Evolutionary conservation across 495 filamentous ascomycete genomes (phyloP).

Genomic region (Neurospora sp.): DNA sequence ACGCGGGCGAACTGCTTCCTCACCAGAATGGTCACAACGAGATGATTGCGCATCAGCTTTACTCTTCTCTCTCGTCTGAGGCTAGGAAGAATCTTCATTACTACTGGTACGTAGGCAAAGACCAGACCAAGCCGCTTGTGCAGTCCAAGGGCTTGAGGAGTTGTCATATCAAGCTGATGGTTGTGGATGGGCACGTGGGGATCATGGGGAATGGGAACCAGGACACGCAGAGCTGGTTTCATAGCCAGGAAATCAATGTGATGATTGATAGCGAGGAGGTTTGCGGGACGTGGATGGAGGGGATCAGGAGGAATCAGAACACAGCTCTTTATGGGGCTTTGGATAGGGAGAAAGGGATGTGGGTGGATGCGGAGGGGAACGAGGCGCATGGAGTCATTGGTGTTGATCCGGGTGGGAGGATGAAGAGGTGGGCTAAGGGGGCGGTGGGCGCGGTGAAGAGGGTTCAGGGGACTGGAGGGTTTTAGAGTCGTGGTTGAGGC

Average conservation of each 20-base stretch:
- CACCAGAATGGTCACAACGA: slow-evolving; percentile 71
- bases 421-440: slow-evolving; percentile 53
- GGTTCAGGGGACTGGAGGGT: slow-evolving; percentile 51
- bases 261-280: slow-evolving; percentile 53
- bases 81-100: slow-evolving; percentile 44
- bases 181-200: slow-evolving; percentile 56
- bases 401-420: slow-evolving; percentile 44
- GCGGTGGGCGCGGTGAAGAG: slow-evolving; percentile 51
- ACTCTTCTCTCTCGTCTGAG: slow-evolving; percentile 36
- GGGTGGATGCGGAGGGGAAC: slow-evolving; percentile 47
- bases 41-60: slow-evolving; percentile 49
- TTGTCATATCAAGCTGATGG: slow-evolving; percentile 69
- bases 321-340: slow-evolving; percentile 53
- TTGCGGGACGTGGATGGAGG: slow-evolving; percentile 53
- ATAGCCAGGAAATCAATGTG: slow-evolving; percentile 67
- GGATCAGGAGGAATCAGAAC: slow-evolving; percentile 58
- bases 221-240: slow-evolving; percentile 73
- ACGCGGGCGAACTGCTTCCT: slow-evolving; percentile 64
- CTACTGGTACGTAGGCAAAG: slow-evolving; percentile 62
- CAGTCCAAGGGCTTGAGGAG: slow-evolving; percentile 50
- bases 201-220: slow-evolving; percentile 71
- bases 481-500: slow-evolving; percentile 19
- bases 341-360: slow-evolving; percentile 45
- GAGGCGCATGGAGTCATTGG: slow-evolving; percentile 51
- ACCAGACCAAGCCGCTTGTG: slow-evolving; percentile 55